Base-by-base conservation (phyloP, 176 grass and related monocot species). In the Raddia distichophylla region DNA sequence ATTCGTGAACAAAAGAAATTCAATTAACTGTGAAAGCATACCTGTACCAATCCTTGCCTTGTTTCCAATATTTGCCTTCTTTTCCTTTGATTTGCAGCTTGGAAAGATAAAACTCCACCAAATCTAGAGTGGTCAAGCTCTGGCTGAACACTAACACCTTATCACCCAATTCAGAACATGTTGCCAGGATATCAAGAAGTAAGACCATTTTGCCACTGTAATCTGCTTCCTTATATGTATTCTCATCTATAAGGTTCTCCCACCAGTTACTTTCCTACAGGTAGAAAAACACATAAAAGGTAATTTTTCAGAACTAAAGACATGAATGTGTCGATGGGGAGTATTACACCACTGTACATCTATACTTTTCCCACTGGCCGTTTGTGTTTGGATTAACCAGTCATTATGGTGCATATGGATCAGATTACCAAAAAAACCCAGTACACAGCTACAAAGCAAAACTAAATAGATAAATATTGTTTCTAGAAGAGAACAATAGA, bases 41-140 rank as follows among this genome's bases (percentile, higher is more conserved):
- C 96, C 96, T 98, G 82, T 94, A 98, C 96, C 96, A 98, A 85
- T 98, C 92, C 82, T 93, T 98, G 22, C 92, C 92, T 82, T 93
- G 96, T 76, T 95, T 98, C 96, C 96, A 98, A 54, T 73, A 70
- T 84, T 98, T 98, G 40, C 90, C 84, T 82, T 91, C 88, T 57
- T 81, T 88, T 80, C 80, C 90, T 79, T 89, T 98, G 53, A 86
- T 80, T 63, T 81, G 88, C 73, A 98, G 37, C 83, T 94, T 98
- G 44, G 90, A 93, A 35, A 98, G 76, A 90, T 91, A 98, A 57
- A 91, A 88, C 64, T 98, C 96, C 49, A 98, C 90, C 53, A 98
- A 90, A 82, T 91, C 93, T 79, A 98, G 87, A 80, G 96, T 98
- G 20, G 88, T 68, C 71, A 98, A 86, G 80, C 93, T 98, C 71